Percentiles rank a stretch among this genome's conserved stretches.
Evolutionary conservation across 176 grass and related monocot genomes (phyloP).

Genomic region (Carex littledalei): DNA sequence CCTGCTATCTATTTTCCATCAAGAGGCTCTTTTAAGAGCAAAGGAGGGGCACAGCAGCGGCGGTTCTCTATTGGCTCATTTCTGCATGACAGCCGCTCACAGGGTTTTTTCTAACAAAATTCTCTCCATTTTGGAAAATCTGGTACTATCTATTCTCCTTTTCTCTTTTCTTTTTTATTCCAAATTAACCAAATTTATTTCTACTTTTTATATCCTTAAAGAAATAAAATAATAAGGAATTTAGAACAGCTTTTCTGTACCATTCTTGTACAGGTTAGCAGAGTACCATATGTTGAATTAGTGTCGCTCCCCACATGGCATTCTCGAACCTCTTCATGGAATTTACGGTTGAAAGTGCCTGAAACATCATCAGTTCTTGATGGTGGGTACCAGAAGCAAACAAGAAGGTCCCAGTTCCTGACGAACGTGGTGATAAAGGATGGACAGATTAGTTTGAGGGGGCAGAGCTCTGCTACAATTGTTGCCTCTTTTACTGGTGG

Average conservation of each 20-base stretch:
- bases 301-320: slow-evolving; percentile 76
- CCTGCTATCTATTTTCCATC: slow-evolving; percentile 73
- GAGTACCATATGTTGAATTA: slow-evolving; percentile 74
- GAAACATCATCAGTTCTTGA: slow-evolving; percentile 42
- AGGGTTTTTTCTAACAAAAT: slow-evolving; percentile 89
- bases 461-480: slow-evolving; percentile 59
- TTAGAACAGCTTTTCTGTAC: not conserved
- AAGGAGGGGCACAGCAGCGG: slow-evolving; percentile 21
- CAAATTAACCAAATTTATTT: slow-evolving; percentile 2
- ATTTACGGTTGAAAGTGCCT: slow-evolving; percentile 75
- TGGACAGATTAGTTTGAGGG: slow-evolving; percentile 78
- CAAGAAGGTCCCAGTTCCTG: slow-evolving; percentile 63
- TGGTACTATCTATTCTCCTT: slow-evolving; percentile 41
- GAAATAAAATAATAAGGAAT: not conserved
- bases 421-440: slow-evolving; percentile 81
- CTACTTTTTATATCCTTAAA: slow-evolving; percentile 20
- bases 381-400: slow-evolving; percentile 35
- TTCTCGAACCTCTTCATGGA: slow-evolving; percentile 91
- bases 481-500: slow-evolving; percentile 54
- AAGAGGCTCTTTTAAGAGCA: slow-evolving; percentile 43
- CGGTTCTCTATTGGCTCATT: slow-evolving; percentile 28
- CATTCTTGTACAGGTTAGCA: slow-evolving; percentile 52
- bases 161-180: not conserved
- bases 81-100: slow-evolving; percentile 80
- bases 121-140: slow-evolving; percentile 61